Percentiles rank a stretch among this genome's conserved stretches.
These are phyloP conservation scores for Tulasnella sp. DNA, from an alignment of 768 basidiomycete genomes.

Conservation along the genomic window DNA sequence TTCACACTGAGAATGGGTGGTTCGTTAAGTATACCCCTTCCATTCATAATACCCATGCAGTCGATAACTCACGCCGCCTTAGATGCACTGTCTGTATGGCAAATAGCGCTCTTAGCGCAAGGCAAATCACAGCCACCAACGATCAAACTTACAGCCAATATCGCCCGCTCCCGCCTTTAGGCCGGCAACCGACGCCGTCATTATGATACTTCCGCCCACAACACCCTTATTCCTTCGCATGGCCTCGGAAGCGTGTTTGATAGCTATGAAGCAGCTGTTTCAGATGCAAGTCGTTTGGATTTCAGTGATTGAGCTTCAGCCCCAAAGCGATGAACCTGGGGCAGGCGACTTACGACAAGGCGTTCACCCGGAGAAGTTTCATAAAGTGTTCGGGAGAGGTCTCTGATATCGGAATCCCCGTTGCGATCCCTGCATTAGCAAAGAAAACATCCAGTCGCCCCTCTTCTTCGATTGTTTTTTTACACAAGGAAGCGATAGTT, in stretches of 20 bases:
- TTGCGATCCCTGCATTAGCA: constrained; percentile 77
- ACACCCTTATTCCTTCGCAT: constrained; percentile 53
- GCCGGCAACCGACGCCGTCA: constrained; percentile 30
- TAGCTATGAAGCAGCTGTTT: constrained; percentile 77
- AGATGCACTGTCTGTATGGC: constrained; percentile 71
- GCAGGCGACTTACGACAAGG: constrained; percentile 49
- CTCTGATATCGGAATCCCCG: constrained; percentile 46
- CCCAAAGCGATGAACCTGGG: neutral
- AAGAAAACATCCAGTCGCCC: constrained; percentile 91
- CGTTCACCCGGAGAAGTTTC: constrained; percentile 73
- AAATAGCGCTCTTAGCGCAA: neutral
- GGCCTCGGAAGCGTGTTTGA: constrained; percentile 79
- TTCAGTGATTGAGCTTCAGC: neutral
- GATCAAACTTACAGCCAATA: constrained; percentile 11
- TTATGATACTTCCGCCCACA: constrained; percentile 30
- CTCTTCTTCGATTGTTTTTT: constrained; percentile 71
- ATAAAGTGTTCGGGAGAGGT: constrained; percentile 65
- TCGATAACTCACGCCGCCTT: constrained; percentile 74
- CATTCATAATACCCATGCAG: no score
- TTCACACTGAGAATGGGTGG: constrained; percentile 60
- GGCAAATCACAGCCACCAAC: no score
- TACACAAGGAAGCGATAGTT: constrained; percentile 64
- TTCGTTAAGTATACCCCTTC: neutral
- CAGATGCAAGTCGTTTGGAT: neutral
- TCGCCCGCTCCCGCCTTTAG: constrained; percentile 13